phyloP scores from a whole-genome alignment of 1,284 basidiomycete genomes.

The Moesziomyces antarcticus region DNA sequence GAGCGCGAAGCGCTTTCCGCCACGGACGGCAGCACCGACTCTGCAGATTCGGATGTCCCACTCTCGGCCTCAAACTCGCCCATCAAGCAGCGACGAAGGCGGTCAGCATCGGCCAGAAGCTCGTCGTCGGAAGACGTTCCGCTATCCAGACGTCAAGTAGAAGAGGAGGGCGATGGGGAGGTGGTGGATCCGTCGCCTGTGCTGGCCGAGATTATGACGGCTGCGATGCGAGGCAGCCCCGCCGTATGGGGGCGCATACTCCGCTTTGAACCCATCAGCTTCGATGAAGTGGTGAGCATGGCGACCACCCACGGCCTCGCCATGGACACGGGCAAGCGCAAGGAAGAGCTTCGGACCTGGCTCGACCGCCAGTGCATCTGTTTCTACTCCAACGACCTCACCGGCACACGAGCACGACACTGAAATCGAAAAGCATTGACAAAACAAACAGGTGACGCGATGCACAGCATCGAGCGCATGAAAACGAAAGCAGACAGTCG shows the following conservation, averaged over 20 bases:
- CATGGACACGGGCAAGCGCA: conserved; percentile 27
- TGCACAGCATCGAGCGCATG: neutral
- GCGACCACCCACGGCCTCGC: conserved; percentile 10
- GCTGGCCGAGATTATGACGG: conserved; percentile 22
- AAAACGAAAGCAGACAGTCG: conserved; percentile 7
- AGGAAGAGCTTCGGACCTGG: conserved; percentile 39
- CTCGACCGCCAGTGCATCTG: conserved; percentile 42
- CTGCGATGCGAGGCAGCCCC: conserved; percentile 13
- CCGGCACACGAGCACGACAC: conserved; percentile 21
- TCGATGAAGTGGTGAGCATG: conserved; percentile 45
- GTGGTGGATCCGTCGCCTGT: conserved; percentile 19
- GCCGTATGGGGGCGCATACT: conserved; percentile 22
- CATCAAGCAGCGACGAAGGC: conserved; percentile 1
- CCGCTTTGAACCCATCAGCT: conserved; percentile 44
- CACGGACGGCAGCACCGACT: conserved; percentile 13
- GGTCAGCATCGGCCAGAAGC: conserved; percentile 5
- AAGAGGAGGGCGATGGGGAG: neutral
- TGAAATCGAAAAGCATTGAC: conserved; percentile 7
- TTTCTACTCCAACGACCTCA: conserved; percentile 34
- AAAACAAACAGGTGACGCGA: neutral
- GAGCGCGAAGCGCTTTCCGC: conserved; percentile 27
- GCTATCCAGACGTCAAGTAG: neutral
- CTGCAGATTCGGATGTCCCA: neutral
- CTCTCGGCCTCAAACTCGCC: conserved; percentile 15
- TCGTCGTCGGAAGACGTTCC: conserved; percentile 24